A percentile compares a stretch with the other conserved stretches of the same genome.
Evolutionary conservation across 148 eudicot genomes (phyloP).

Genomic region (Rhododendron henanense): DNA sequence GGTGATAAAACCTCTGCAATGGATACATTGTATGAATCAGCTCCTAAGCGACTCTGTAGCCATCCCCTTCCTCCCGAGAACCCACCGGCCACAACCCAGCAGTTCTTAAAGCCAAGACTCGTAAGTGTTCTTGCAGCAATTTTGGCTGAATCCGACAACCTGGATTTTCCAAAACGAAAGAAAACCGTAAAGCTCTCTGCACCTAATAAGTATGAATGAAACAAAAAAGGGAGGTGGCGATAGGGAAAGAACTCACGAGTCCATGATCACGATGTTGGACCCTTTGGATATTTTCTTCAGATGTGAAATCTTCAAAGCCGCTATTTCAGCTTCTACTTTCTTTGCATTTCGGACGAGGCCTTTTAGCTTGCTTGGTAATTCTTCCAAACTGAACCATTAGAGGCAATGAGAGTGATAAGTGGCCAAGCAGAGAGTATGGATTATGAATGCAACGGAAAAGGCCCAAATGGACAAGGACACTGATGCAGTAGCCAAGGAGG

Average conservation of each 20-base stretch:
- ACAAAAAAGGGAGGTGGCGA: background rate
- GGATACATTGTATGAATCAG: conserved; percentile 65
- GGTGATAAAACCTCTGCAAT: conserved; percentile 71
- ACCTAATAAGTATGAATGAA: background rate
- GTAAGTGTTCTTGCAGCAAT: conserved; percentile 74
- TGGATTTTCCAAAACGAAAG: conserved; percentile 17
- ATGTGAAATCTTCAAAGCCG: conserved; percentile 82
- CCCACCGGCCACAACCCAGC: conserved; percentile 77
- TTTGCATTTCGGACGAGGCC: conserved; percentile 56
- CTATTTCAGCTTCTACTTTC: conserved; percentile 90
- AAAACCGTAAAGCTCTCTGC: background rate
- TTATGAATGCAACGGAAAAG: background rate
- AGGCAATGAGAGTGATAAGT: background rate
- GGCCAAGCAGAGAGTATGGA: background rate
- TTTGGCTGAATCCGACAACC: conserved; percentile 82
- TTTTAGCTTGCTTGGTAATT: conserved; percentile 71
- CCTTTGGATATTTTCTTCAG: conserved; percentile 75
- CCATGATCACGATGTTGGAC: conserved; percentile 83
- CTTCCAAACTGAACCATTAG: conserved; percentile 64
- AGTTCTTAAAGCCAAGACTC: conserved; percentile 68
- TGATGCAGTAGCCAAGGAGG: too few relatives aligned
- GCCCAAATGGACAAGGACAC: background rate
- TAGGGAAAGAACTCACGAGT: conserved; percentile 59
- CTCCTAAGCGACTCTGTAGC: conserved; percentile 79
- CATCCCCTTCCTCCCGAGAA: conserved; percentile 91